Percentiles rank a stretch among this genome's conserved stretches.
Conservation (phyloP, 768 basidiomycete genomes). For the Suillus discolor region DNA sequence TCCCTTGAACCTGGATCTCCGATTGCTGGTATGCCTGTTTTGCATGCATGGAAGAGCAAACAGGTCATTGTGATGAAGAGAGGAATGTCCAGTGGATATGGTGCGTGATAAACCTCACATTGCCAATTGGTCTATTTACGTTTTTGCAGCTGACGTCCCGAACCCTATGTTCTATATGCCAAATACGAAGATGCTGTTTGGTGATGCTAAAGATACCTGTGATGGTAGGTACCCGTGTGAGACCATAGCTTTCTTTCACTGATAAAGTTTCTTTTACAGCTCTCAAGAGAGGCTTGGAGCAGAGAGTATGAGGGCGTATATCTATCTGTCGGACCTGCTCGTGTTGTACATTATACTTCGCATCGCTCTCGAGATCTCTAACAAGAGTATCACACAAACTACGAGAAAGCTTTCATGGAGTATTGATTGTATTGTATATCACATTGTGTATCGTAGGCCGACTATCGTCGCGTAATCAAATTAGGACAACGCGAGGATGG, state of each 20-base stretch:
- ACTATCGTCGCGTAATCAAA: slow-evolving; percentile 15
- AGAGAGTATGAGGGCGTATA: slow-evolving; percentile 20
- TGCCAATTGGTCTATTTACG: slow-evolving; percentile 8
- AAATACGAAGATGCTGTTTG: slow-evolving; percentile 88
- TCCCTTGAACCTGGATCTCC: slow-evolving; percentile 84
- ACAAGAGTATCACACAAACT: slow-evolving; percentile 5
- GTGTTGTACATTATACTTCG: slow-evolving; percentile 21
- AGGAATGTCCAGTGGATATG: slow-evolving; percentile 87
- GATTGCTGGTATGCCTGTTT: slow-evolving; percentile 91
- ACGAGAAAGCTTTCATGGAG: slow-evolving; percentile 13
- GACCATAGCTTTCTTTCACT: background rate
- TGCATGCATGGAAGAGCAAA: slow-evolving; percentile 93
- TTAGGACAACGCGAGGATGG: slow-evolving; percentile 12
- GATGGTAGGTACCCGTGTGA: slow-evolving; percentile 55
- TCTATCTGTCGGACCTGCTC: slow-evolving; percentile 15
- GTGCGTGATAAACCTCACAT: slow-evolving; percentile 39
- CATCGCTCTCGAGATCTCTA: slow-evolving; percentile 14
- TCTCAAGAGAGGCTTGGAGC: slow-evolving; percentile 62
- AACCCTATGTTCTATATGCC: slow-evolving; percentile 96
- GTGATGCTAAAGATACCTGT: slow-evolving; percentile 89
- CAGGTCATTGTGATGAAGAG: slow-evolving; percentile 93
- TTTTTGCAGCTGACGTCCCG: slow-evolving; percentile 74
- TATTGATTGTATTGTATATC: slow-evolving; percentile 32
- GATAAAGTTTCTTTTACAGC: slow-evolving; percentile 34
- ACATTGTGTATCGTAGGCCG: slow-evolving; percentile 29